Base-by-base conservation (phyloP, 2,329 filamentous ascomycete genomes). In the Ascochyta koolunga region DNA sequence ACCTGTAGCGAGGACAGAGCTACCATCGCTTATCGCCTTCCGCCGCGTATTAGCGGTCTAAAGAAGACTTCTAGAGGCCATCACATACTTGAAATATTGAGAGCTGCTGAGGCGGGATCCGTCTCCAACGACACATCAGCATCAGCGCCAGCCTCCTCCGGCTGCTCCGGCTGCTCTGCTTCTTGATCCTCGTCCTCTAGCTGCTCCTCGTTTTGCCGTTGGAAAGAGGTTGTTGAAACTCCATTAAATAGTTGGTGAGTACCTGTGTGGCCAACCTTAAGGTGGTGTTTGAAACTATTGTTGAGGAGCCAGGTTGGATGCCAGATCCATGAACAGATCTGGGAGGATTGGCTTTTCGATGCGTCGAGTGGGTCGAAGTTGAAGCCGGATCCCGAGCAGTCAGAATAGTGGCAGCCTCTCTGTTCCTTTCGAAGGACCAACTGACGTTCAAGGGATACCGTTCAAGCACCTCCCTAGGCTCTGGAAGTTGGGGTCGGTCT, bases 1-100 rank as follows among this genome's bases (percentile, higher is more conserved):
- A 45, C 11, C 27, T 40, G 24, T 50, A 54, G 22, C 45, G 51
- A 27, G 51, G 51, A 41, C n/a, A 40, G 41, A 41, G 41, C 29
- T 37, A 54, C 36, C 51, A 36, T 42, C 45, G 40, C 29, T 27
- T 21, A 13, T 54, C 51, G 24, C 25, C 45, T 50, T 6, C n/a
- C 24, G 11, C 22, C 10, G 6, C 16, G 11, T 5, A 13, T 54
- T 9, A 54, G 39, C n/a, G 24, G 36, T 16, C 2, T 48, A 21
- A 7, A 21, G 8, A 3, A 24, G 8, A n/a, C 11, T 5, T 9
- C 25, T 13, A 4, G 11, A 15, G 15, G n/a, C 1, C 11, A 6
- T n/a, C 1, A 44, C 13, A 15, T 45, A 44, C 40, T 19, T 40
- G 9, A 4, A 19, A 11, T 22, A 13, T n/a, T 27, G 31, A 10